phyloP scores from a whole-genome alignment of 176 grass and related monocot species.

The Oryza meyeriana region DNA sequence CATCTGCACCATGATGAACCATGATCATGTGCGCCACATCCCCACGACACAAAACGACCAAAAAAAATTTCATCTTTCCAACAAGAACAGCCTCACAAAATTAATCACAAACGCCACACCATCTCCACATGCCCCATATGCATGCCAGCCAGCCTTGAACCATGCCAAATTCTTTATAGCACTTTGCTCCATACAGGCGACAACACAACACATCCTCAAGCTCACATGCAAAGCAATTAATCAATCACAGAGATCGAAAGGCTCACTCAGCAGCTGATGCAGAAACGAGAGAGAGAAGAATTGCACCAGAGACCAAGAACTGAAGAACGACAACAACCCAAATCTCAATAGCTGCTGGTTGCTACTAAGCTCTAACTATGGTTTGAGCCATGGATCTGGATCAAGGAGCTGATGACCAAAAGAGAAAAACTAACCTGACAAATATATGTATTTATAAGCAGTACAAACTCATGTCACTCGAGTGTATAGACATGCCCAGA shows the following conservation, averaged over 20 bases:
- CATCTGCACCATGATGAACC: neutral
- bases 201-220: conserved; percentile 18
- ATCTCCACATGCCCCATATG: conserved; percentile 16
- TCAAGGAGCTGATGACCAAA: conserved; percentile 11
- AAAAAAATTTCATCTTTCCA: neutral
- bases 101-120: neutral
- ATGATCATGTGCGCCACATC: conserved; percentile 11
- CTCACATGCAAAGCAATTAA: conserved; percentile 46
- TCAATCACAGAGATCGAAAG: conserved; percentile 23
- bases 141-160: neutral
- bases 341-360: conserved; percentile 29
- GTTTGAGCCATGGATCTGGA: conserved; percentile 44
- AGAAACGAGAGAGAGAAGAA: neutral
- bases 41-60: conserved; percentile 10
- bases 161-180: conserved; percentile 31
- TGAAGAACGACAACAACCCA: neutral
- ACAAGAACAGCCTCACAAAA: conserved; percentile 9
- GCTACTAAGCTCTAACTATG: conserved; percentile 10
- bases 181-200: neutral
- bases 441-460: conserved; percentile 7
- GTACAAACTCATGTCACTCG: conserved; percentile 23
- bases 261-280: neutral
- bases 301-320: neutral
- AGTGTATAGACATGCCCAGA: conserved; percentile 46
- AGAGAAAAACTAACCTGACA: conserved; percentile 24